Base-by-base conservation (phyloP, 306 rosid species). In the Quercus variabilis region DNA sequence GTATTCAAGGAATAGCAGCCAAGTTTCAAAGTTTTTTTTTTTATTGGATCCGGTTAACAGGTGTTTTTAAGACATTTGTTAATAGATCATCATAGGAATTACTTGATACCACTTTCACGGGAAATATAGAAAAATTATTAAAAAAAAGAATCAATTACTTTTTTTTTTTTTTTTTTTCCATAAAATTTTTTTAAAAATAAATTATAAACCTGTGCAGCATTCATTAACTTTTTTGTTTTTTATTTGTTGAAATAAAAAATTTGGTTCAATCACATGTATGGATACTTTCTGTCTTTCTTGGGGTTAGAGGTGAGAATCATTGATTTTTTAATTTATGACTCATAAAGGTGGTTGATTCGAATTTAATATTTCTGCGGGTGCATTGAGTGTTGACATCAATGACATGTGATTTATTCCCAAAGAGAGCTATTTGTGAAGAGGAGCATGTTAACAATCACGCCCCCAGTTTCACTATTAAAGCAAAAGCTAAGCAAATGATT, bases 401-500 rank as follows among this genome's bases (percentile, higher is more conserved):
- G 60, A 80, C 75, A 19, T 23, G 55, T 17, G 31, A 49, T 49
- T 49, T 13, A 49, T 49, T 49, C 54, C 54, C 54, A 49, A 49
- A 49, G 17, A 49, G 54, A 13, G 15, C 14, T 10, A 12, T 1
- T 12, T 49, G 5, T 49, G 5, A 49, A 57, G 77, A 21, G 41
- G 25, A 31, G 70, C 68, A 74, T 18, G 78, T 14, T n/a, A 62
- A 18, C 35, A 72, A 78, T 51, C 70, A 76, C 74, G 81, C 73
- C 72, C 74, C 69, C 79, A 81, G 76, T 73, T 76, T 79, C 81
- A 69, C 80, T 80, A 76, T 75, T 71, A 59, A 86, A 76, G 86
- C 56, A 76, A 86, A 88, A 90, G 55, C 82, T 75, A 69, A 49
- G 69, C 74, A 62, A 64, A 58, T 81, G 64, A 70, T 19, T 69